Evolutionary conservation across 1,139 yeast species (phyloP), one percentile per base, ranked within the genome.

Genomic region (Nematodospora anomalae): DNA sequence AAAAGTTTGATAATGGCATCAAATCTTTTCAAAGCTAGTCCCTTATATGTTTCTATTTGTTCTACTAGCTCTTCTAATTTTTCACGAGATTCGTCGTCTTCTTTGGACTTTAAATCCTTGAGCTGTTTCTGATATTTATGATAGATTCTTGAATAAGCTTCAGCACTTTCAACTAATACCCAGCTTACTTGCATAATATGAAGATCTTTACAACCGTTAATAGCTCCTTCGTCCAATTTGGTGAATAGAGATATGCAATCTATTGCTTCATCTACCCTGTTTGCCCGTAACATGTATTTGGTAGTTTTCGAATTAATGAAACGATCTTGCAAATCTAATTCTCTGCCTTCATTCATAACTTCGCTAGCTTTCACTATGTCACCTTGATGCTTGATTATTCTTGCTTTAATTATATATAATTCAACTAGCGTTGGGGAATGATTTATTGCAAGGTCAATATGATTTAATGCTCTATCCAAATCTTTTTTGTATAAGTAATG

Each of bases 151-250:
- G 53, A 32, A 52, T 86, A 87, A 4, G 94, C 83, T 53, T 86
- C 95, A 2, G 94, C 97, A 57, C 85, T 82, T 56, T 88, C 97
- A 26, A 76, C 64, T 46, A 94, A 64, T 42, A 88, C 87, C 95
- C 97, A 89, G 42, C 81, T 75, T n/a, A 85, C 92, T 64, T 92
- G 97, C 83, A 94, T 86, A 28, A 76, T 72, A 54, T 86, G 95
- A 50, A 92, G 69, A 57, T 92, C 97, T 49, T 80, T 83, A 34
- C 94, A 78, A 4, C 97, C 97, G 49, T 86, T 85, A 4, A 78
- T 75, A 4, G 82, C 73, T 15, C 75, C 78, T 14, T 73, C 79
- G 37, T 92, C 97, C 50, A 85, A 77, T 54, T 85, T 84, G 22
- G 97, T 88, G 67, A 92, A 92, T 38, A 88, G 62, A 2, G 94